Evolutionary conservation across 495 filamentous ascomycete genomes (phyloP), one percentile per base, ranked within the genome.

Genomic region (Immersiella caudata): DNA sequence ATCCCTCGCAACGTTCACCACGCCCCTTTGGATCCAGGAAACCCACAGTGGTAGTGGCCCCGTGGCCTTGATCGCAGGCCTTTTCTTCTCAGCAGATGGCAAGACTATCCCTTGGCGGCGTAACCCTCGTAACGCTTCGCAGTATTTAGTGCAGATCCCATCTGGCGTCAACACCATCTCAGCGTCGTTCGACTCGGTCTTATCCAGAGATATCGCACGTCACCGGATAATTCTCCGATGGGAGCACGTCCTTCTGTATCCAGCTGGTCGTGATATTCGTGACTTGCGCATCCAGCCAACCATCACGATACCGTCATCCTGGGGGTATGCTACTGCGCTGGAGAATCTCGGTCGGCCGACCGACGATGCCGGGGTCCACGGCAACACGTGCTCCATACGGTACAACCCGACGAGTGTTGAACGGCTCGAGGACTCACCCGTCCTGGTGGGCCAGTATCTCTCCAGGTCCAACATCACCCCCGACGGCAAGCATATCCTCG

Each of bases 11-110:
- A 55, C 52, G 2, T 55, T 55, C 24, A 55, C 52, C 20, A 55
- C 52, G 2, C 52, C 52, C 52, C 52, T 55, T n/a, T 55, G 52
- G 52, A 55, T 55, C 6, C 52, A 55, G 14, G 52, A 55, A n/a
- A 16, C 7, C 2, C 52, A 55, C 52, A 22, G 52, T 6, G 16
- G 9, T 2, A 55, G n/a, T 14, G 52, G 52, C 14, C 52, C 52
- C 6, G 24, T 55, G 7, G 9, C 52, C 16, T 11, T 22, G 7
- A 55, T 55, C 52, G 52, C 52, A 11, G 52, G 52, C n/a, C 52
- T 55, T 11, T 22, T 1, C 52, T 55, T 55, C 20, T 55, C 20
- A 22, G 16, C 21, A 24, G 52, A 52, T 6, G 21, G 52, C 40
- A 46, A 46, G n/a, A 22, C 52, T n/a, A 22, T 55, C 20, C 20